A percentile compares a stretch with the other conserved stretches of the same genome.
These are phyloP conservation scores for Sphagnum fallax DNA, from an alignment of 228 moss, liverwort and hornwort species.

Conservation along the genomic window DNA sequence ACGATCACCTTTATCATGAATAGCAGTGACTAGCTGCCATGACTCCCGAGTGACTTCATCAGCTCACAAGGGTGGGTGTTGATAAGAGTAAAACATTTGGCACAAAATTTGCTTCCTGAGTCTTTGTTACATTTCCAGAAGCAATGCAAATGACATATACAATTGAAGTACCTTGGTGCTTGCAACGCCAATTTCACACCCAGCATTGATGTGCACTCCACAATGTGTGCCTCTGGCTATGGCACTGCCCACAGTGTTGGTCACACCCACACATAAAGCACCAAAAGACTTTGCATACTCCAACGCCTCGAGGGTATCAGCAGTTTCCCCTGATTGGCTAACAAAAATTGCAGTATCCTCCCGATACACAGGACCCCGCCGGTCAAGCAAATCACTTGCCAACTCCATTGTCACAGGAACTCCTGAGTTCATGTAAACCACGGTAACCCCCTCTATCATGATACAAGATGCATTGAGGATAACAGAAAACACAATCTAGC, in stretches of 20 bases:
- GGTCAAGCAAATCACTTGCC: slow-evolving; percentile 92
- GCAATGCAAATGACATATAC: too few relatives aligned
- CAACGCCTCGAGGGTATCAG: slow-evolving; percentile 88
- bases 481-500: too few relatives aligned
- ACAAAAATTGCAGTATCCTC: slow-evolving; percentile 98
- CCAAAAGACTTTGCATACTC: slow-evolving; percentile 88
- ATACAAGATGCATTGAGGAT: too few relatives aligned
- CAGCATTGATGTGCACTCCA: slow-evolving; percentile 97
- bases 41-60: too few relatives aligned
- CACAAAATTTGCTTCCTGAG: too few relatives aligned
- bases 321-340: slow-evolving; percentile 98
- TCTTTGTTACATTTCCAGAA: too few relatives aligned
- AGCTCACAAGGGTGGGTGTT: too few relatives aligned
- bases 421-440: slow-evolving; percentile 31
- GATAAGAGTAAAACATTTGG: too few relatives aligned
- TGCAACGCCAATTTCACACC: slow-evolving; percentile 99
- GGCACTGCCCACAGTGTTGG: slow-evolving; percentile 97
- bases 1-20: too few relatives aligned
- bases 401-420: slow-evolving; percentile 99
- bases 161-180: slow-evolving; percentile 73
- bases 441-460: too few relatives aligned
- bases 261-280: slow-evolving; percentile 96
- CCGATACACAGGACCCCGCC: slow-evolving; percentile 91
- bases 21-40: too few relatives aligned
- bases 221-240: slow-evolving; percentile 95